Evolutionary conservation across 2,329 filamentous ascomycete genomes (phyloP), one percentile per base, ranked within the genome.

Genomic region (Neophaeococcomyces mojaviensis): DNA sequence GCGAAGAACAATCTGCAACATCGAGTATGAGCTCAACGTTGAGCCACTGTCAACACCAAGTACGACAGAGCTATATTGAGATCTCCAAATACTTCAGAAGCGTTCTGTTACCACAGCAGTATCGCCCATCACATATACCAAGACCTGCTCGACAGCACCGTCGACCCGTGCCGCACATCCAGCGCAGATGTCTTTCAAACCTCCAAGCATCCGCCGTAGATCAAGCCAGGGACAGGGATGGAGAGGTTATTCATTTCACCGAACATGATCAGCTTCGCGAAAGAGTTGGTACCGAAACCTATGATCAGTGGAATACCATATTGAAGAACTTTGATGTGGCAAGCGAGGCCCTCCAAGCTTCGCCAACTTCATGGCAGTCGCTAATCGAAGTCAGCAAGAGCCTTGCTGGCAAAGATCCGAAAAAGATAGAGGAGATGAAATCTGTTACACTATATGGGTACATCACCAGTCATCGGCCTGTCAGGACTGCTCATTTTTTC

Each of bases 41-140:
- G 5, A 5, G 10, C 10, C 24, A 28, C 5, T 28, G 24, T 28
- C 24, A 28, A 28, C 24, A 28, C 24, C 59, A 56, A 45, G 50
- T 59, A 43, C 53, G 52, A 31, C 53, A 58, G 35, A 67, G 60
- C 55, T 67, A 65, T 44, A 56, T 67, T 37, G 59, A 61, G 42
- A 65, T 67, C 43, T 66, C 63, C 16, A 65, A 61, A 48, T 64
- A 62, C 48, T 38, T 65, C 19, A 33, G 30, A 39, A 47, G n/a
- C 16, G 30, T 15, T 24, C 19, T 43, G 20, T 9, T 16, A 20
- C 30, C 19, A n/a, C n/a, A 39, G 12, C 24, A 24, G 31, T 15
- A 16, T 10, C 22, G 15, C 39, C 24, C 24, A 28, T 9, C 24
- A 13, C 5, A 19, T 5, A 5, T 35, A 13, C 5, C n/a, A 13